Conservation (phyloP, 2,329 filamentous ascomycete genomes). For the Beauveria scarabaeidicola region DNA sequence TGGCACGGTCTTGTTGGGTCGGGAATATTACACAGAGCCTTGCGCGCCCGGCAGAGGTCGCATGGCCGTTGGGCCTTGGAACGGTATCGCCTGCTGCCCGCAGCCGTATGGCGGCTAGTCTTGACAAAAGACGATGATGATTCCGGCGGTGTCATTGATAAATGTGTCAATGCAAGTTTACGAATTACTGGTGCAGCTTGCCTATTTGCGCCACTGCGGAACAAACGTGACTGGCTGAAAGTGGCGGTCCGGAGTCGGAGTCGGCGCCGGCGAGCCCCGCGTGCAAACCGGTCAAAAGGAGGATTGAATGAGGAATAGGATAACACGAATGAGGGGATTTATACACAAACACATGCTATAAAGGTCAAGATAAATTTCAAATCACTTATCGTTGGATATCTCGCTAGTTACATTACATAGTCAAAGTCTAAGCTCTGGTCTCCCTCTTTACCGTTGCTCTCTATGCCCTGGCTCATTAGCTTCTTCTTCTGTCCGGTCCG, state of each 20-base stretch:
- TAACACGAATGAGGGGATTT: no score
- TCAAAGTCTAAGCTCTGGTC: slow-evolving; percentile 9
- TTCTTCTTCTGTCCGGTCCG: slow-evolving; percentile 5
- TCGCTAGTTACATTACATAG: slow-evolving; percentile 1
- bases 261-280: neutral
- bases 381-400: no score
- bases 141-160: neutral
- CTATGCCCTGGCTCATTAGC: neutral
- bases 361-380: no score
- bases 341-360: no score
- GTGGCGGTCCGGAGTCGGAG: slow-evolving; percentile 2
- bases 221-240: neutral
- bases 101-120: neutral
- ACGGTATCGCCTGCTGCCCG: slow-evolving; percentile 14
- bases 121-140: neutral
- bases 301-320: no score
- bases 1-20: slow-evolving; percentile 19
- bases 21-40: slow-evolving; percentile 20
- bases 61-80: slow-evolving; percentile 18
- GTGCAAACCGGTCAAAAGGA: neutral
- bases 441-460: slow-evolving; percentile 8
- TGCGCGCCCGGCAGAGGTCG: slow-evolving; percentile 18
- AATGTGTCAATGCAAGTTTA: neutral
- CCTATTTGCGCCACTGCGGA: neutral
- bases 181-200: neutral